These are phyloP conservation scores for Coccomyxa sp. DNA, from an alignment of 139 green algal species.

Conservation along the genomic window DNA sequence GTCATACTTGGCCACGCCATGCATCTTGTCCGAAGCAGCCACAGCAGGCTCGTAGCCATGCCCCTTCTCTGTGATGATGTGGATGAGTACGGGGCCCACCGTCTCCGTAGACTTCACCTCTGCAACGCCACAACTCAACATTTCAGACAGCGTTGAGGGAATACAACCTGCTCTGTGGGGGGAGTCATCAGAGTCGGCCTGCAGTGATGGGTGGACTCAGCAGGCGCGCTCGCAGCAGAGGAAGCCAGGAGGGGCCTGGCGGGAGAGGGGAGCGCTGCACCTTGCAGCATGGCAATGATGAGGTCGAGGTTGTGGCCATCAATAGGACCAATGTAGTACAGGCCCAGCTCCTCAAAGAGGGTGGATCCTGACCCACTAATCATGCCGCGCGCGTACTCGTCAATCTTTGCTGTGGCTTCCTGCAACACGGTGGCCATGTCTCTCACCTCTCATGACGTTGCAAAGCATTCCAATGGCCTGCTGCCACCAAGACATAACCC, in stretches of 20 bases:
- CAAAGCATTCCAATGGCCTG: no score
- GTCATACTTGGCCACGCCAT: slow-evolving; percentile 98
- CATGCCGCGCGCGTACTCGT: slow-evolving; percentile 99
- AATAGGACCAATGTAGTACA: slow-evolving; percentile 99
- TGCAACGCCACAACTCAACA: slow-evolving; percentile 16
- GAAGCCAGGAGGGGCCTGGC: no score
- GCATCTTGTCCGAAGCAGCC: slow-evolving; percentile 93
- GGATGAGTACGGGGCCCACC: slow-evolving; percentile 93
- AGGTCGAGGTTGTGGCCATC: slow-evolving; percentile 96
- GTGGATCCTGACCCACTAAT: slow-evolving; percentile 91
- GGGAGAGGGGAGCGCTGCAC: slow-evolving; percentile 25
- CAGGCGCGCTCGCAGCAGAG: no score
- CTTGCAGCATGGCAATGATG: slow-evolving; percentile 76
- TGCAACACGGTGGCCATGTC: slow-evolving; percentile 6
- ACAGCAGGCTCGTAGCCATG: slow-evolving; percentile 91
- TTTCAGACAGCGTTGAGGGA: neutral
- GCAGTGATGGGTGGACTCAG: no score
- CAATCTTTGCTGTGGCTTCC: slow-evolving; percentile 95
- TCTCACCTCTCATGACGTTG: neutral
- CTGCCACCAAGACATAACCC: no score
- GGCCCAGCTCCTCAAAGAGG: slow-evolving; percentile 98
- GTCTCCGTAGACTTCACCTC: slow-evolving; percentile 93
- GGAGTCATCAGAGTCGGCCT: no score
- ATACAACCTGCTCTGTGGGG: no score
- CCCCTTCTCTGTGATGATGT: slow-evolving; percentile 98